Evolutionary conservation across 2,329 filamentous ascomycete species (phyloP), one percentile per base, ranked within the genome.

Genomic region (Cercospora sesami): DNA sequence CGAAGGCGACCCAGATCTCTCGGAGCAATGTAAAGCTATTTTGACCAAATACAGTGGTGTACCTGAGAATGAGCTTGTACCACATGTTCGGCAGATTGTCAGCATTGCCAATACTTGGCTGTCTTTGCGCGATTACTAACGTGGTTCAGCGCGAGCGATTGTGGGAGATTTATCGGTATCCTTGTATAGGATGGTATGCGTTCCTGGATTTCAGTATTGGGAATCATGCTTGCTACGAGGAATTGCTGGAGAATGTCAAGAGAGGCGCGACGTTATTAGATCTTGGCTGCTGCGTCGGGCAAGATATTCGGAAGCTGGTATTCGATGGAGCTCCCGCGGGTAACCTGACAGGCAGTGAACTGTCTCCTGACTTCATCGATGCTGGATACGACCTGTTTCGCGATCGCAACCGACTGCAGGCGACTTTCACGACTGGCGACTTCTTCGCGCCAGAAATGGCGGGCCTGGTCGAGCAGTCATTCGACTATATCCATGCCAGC

Each of bases 401-500:
- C 2, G 80, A 82, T 67, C 73, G 72, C 21, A 73, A 78, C 0
- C 74, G 53, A 4, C 68, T 81, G 28, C 14, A 55, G 48, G 75
- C 70, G 6, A 57, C n/a, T 1, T 80, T 81, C 68, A 76, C 80
- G 28, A 70, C 31, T 28, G 61, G 61, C 5, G 61, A 57, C 16
- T 63, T 63, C 30, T 63, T 63, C 5, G 42, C 42, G 5, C 26
- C 67, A 0, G 60, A 76, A 0, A 68, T 82, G 31, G 76, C 75
- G 14, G 65, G 78, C 48, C 4, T 63, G 14, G 14, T 31, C 4
- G 12, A 63, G 7, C 45, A 45, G 21, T 73, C 82, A 1, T 68
- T 60, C 60, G 79, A 83, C 63, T 78, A 84, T 10, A 69, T 84
- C 6, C 76, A 81, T 31, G 75, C 81, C 1, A 77, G 77, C 0